Evolutionary conservation across 1,139 yeast species (phyloP), one percentile per base, ranked within the genome.

Genomic region (Eremothecium gossypii): DNA sequence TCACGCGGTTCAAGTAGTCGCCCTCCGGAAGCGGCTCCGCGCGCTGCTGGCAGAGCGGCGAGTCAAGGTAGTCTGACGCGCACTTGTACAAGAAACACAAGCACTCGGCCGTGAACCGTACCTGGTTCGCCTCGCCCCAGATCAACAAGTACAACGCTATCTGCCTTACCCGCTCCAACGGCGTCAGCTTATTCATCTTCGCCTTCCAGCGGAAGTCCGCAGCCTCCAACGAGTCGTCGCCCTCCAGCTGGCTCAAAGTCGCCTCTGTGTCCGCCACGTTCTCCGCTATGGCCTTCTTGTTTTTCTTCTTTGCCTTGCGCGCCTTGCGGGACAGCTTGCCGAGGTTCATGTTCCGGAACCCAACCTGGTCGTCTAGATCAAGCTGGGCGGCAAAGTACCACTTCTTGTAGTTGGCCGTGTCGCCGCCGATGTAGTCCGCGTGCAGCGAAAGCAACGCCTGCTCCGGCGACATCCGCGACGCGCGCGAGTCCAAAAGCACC

Each of bases 81-180:
- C 95, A 83, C 70, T 91, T 89, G 74, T 79, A 91, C 57, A 93
- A 79, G 72, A 83, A 91, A 71, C 96, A 87, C 51, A 89, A 69
- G 64, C 85, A 75, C 69, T 91, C 99, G 10, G 98, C 87, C 44
- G 91, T 80, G 67, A 89, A 93, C 63, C 98, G 79, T 47, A 91
- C 89, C 70, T 91, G 97, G 67, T 89, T 89, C 35, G 97, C 95
- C 69, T 91, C 99, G 64, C 98, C 98, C 99, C 99, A 91, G 56
- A 87, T 74, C 60, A 89, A 74, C 55, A 91, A 71, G 69, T 86
- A 91, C 48, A 91, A 75, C 7, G 97, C 91, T 49, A 91, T 67
- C 60, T 91, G 97, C 61, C 94, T 79, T 36, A 85, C 87, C 64
- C 94, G 79, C 63, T 89, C 96, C 53, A 75, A 68, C 32, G 86